Evolutionary conservation across 352 stramenopile species (phyloP), one percentile per base, ranked within the genome.

Genomic region (Globisporangium mamillatum): DNA sequence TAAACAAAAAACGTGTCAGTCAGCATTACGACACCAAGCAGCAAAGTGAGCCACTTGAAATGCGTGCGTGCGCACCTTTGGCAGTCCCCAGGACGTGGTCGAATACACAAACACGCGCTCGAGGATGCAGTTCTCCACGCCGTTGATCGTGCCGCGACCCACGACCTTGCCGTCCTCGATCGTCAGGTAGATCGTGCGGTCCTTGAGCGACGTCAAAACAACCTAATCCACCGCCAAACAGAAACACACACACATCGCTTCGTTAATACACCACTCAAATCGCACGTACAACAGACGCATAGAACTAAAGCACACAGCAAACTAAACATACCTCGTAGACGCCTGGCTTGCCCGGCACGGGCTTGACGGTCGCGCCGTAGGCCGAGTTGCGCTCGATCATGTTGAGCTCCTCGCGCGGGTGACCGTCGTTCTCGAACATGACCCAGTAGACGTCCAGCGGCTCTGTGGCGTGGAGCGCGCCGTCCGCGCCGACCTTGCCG

Each of bases 381-480:
- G 84, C 88, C 67, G 84, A 92, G 75, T 91, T 94, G 74, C 84
- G 83, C 73, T 95, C 88, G 54, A 95, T 93, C 75, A 93, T 71
- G 75, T 95, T 95, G 71, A 95, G 82, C 64, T 92, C 86, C 64
- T 95, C 88, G 60, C 86, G 86, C 46, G 85, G 83, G 68, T 84
- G 63, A 70, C 86, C 86, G 60, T 92, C 82, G 60, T 94, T 88
- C 75, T 95, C 88, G 74, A 93, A 95, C 88, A 95, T 95, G 81
- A 95, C 85, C 88, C 88, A 95, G 76, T 93, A 92, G 32, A 95
- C 86, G 61, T 92, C 84, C 63, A 96, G 75, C 67, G 88, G 86
- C 69, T 96, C 85, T 44, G 68, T 69, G 10, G 81, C 69, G 69
- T 90, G 68, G 59, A 96, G 71, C 60, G 78, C 74, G 52, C 88